Evolutionary conservation across 257 asterid species (phyloP).

Genomic region (Plantago elongata): DNA sequence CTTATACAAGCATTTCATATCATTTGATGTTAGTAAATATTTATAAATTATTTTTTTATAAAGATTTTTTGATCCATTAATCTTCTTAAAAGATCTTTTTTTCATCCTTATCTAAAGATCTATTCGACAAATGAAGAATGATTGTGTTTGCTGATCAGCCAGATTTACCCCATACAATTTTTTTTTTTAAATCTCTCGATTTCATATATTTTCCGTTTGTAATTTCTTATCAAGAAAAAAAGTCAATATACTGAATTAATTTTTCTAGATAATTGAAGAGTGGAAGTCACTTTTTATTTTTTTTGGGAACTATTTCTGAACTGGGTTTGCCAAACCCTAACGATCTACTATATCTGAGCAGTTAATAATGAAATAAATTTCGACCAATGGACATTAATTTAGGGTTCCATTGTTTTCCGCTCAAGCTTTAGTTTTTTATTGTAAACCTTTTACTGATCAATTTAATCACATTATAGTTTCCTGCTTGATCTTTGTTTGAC

Average conservation of each 20-base stretch:
- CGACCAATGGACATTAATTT: neutral
- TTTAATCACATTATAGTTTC: neutral
- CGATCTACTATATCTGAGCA: constrained; percentile 9
- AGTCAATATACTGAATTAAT: constrained; percentile 2
- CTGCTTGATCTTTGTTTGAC: neutral
- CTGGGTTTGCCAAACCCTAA: constrained; percentile 27
- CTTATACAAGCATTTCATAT: constrained; percentile 17
- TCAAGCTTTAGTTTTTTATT: neutral
- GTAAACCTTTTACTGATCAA: neutral
- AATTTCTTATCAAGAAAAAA: no score
- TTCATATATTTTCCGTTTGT: no score
- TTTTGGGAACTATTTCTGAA: neutral
- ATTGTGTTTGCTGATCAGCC: no score
- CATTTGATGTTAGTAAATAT: neutral
- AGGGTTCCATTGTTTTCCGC: constrained; percentile 4
- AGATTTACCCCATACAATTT: no score
- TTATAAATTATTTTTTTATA: no score
- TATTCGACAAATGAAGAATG: no score
- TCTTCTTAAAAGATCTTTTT: no score
- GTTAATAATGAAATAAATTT: neutral
- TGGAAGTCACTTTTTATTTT: neutral
- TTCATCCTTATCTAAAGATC: no score
- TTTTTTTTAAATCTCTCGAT: no score
- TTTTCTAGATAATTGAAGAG: neutral
- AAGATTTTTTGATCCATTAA: neutral